These are phyloP conservation scores for Crithidia expoeki DNA, from an alignment of 208 protist genomes.

Conservation along the genomic window DNA sequence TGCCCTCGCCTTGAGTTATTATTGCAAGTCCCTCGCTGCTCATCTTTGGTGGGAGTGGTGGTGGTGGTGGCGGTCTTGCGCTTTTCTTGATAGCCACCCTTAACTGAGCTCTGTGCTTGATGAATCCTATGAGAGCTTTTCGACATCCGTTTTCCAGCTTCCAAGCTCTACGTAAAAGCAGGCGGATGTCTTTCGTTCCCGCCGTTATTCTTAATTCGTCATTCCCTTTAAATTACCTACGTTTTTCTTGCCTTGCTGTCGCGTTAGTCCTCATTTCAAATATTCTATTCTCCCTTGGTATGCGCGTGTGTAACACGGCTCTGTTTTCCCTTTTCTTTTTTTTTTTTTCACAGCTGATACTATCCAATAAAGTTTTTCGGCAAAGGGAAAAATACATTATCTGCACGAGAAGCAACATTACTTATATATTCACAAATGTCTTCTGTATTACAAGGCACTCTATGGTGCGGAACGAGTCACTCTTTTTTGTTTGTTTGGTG, in stretches of 20 bases:
- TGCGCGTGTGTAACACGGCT: not conserved
- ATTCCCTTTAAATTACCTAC: too few species aligned
- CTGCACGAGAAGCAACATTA: too few species aligned
- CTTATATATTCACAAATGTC: too few species aligned
- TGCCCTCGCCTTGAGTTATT: too few species aligned
- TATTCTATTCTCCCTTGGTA: not conserved
- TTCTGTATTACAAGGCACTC: too few species aligned
- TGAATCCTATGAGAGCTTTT: conserved; percentile 6
- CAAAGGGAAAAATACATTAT: too few species aligned
- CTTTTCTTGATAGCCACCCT: not conserved
- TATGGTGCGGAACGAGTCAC: not conserved
- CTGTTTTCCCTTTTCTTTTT: conserved; percentile 1
- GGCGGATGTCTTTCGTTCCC: too few species aligned
- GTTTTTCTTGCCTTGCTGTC: not conserved
- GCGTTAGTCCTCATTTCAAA: not conserved
- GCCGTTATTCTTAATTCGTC: conserved; percentile 14
- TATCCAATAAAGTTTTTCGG: too few species aligned
- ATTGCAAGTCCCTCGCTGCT: too few species aligned
- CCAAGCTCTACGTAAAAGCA: not conserved
- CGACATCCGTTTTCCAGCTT: not conserved
- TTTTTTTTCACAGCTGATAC: not conserved
- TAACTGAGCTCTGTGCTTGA: not conserved
- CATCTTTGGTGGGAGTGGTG: too few species aligned
- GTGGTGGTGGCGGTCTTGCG: too few species aligned
- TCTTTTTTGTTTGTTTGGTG: conserved; percentile 1